Base-by-base conservation (phyloP, 306 rosid species). In the Lathyrus tuberosus region DNA sequence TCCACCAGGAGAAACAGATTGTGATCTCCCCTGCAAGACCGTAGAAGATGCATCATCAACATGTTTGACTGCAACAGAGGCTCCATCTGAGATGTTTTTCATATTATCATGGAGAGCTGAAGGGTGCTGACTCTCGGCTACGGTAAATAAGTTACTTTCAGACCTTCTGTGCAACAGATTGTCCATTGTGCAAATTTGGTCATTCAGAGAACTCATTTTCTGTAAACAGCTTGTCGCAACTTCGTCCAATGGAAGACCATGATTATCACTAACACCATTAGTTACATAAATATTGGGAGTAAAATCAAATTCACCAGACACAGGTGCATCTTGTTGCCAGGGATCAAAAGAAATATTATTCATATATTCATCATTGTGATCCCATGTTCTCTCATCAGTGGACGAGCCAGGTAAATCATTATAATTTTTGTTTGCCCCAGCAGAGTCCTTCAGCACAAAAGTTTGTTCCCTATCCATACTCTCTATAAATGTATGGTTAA, bases 311-410 rank as follows among this genome's bases (percentile, higher is more conserved):
- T 49, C 74, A 61, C 46, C 81, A 66, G 54, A 66, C 28, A 49
- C 72, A 14, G 78, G 64, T 37, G 52, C 82, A 80, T 66, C 76
- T 62, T 67, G 52, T 33, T 78, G 68, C 70, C 77, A 54, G 66
- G 77, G 67, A 65, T 69, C 38, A 24, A 62, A 57, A 65, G 81
- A 79, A 75, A 79, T 65, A 49, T 62, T 64, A 65, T 41, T 10
- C 10, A n/a, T 17, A 65, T 71, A 46, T 56, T 62, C 74, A 62
- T 62, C 74, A 62, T 79, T 44, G 26, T 42, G 73, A 72, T 52
- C 58, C 60, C 40, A 61, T 46, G 75, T 28, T 77, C 68, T 66
- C 37, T 67, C 84, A 58, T 62, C 75, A 65, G 42, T 56, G 65
- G 74, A 80, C 22, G 71, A 67, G 31, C 67, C 61, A 74, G 73